Evolutionary conservation across 2,329 filamentous ascomycete genomes (phyloP), one percentile per base, ranked within the genome.

Genomic region (Diaporthe eres): DNA sequence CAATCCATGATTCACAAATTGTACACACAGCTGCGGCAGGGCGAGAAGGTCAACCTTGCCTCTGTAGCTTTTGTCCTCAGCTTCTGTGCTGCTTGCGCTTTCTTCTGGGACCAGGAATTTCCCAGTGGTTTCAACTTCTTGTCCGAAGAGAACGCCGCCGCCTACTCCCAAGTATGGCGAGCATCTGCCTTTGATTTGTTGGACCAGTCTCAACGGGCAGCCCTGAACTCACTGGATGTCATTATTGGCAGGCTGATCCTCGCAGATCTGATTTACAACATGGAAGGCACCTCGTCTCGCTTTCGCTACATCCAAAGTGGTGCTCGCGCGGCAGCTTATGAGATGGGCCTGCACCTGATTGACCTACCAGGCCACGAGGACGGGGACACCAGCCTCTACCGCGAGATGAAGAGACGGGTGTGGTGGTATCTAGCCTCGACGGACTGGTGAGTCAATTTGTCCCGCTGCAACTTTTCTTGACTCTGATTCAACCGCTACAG

Each of bases 401-500:
- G 60, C 47, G 86, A 87, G 72, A 81, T 85, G 51, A 85, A 83
- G 55, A 80, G 86, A 25, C 81, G 86, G 61, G 77, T 86, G 4
- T 87, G 86, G 86, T 87, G 86, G 86, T 85, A 86, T 76, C 79
- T 87, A 8, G 82, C 82, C 13, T 80, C 83, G 0, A 84, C 82
- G 6, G 85, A 87, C 76, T 86, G 84, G 86, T 77, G 44, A 58
- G 74, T 25, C 17, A 22, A 19, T 22, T 17, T 13, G 15, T 28
- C 31, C 2, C 42, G 15, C 31, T 8, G 19, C 42, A 31, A 0
- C 9, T 10, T 31, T 22, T 28, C 37, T 13, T 57, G 13, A 2
- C 2, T 58, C 68, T 72, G 3, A 75, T 19, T 15, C 12, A 25
- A 22, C 3, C 44, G 39, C 34, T n/a, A 9, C 44, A 86, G 84